Base-by-base conservation (phyloP, 495 filamentous ascomycete species). In the Neurospora sp. region DNA sequence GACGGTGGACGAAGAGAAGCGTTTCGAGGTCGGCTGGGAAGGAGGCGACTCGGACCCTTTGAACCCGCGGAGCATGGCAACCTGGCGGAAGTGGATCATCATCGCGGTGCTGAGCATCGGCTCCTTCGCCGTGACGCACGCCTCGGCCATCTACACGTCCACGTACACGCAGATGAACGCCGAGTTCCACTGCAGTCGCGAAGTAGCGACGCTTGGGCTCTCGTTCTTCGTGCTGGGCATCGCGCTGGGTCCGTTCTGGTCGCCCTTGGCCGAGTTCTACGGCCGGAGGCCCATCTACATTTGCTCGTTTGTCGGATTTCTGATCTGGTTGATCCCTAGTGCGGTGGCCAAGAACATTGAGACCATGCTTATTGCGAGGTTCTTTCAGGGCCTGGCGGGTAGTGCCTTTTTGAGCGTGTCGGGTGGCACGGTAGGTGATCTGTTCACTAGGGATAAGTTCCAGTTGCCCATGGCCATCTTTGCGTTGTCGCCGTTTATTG, bases 361-460 rank as follows among this genome's bases (percentile, higher is more conserved):
- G 74, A 97, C 95, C 10, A 90, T 98, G 88, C 82, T 98, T 44
- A 80, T 96, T 37, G 87, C 88, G 27, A 89, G 96, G 6, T 98
- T 98, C 77, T 86, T 99, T 74, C 90, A 91, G 76, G 96, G 96
- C 0, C 80, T 98, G 18, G 87, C 93, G 1, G 95, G 96, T 8
- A 91, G 89, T 73, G 94, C 95, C 3, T 98, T 99, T 79, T 81
- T 99, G 69, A 91, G 89, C 71, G 95, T 98, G 4, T 92, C 94
- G 5, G 95, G 96, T 38, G 95, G 94, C 1, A 97, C 94, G 1
- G 92, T 97, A 5, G 94, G 93, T 11, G 94, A 99, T 79, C 82
- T 98, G 81, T 98, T 98, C 80, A 83, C 83, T 18, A 89, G 89
- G 35, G 85, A 92, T 68, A 87, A 94, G 69, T 90, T 98, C 69